Evolutionary conservation across 2,329 filamentous ascomycete species (phyloP), one percentile per base, ranked within the genome.

Genomic region (Raffaelea albimanens): DNA sequence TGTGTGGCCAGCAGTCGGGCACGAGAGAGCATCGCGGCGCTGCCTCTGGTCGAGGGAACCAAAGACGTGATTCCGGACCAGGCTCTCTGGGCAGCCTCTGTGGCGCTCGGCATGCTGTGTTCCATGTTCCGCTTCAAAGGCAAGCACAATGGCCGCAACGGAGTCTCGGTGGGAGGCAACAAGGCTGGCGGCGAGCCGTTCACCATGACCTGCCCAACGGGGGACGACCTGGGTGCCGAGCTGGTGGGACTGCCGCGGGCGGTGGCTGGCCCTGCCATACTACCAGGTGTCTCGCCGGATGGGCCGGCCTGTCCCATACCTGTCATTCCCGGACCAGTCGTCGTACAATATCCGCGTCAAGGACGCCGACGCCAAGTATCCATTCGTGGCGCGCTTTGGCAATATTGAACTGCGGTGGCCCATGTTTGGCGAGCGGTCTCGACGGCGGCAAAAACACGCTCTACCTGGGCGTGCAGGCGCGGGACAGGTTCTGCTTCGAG

Each of bases 351-450:
- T 75, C 49, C 71, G 69, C 55, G 63, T 75, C 47, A 63, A 65
- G 20, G 71, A 76, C 47, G 63, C 67, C 1, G 72, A 65, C 1
- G 73, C 72, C 0, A 68, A 56, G 1, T 66, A 69, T 39, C 73
- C 73, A 3, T 78, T 76, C 46, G 61, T 75, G 0, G 71, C 66
- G 0, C 61, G 72, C 0, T 73, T 74, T 44, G 71, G 76, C 43
- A 76, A 77, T 44, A 76, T 67, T 16, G 73, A 76, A 40, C 61
- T 76, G 16, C 61, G 73, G 36, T 76, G 73, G 73, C 68, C 72
- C 1, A 69, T 75, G 59, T 76, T 76, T 45, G 70, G 72, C 13
- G 13, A 47, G 41, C 34, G 63, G 62, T 4, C 59, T 61, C 1
- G 59, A 65, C 0, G 65, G 70, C 5, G 70, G 70, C 0, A 61